These are phyloP conservation scores for Rhizopogon rudus DNA, from an alignment of 768 basidiomycete species.

Conservation along the genomic window DNA sequence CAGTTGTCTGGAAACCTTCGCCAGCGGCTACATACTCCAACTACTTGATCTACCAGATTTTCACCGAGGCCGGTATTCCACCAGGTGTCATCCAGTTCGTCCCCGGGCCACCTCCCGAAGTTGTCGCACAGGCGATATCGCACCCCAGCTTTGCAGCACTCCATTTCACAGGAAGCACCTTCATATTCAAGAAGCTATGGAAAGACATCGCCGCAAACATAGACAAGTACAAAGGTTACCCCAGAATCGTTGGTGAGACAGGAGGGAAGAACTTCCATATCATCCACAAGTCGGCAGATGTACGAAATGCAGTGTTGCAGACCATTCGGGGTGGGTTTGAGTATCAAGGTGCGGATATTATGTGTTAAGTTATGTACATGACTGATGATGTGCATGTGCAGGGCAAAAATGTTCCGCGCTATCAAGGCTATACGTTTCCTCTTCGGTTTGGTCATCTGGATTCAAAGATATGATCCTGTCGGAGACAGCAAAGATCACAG, in stretches of 20 bases:
- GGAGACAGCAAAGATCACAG: slow-evolving; percentile 80
- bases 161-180: slow-evolving; percentile 96
- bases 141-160: slow-evolving; percentile 81
- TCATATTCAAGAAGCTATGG: slow-evolving; percentile 94
- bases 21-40: slow-evolving; percentile 94
- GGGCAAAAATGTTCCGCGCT: slow-evolving; percentile 97
- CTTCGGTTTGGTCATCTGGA: slow-evolving; percentile 76
- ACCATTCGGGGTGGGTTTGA: slow-evolving; percentile 88
- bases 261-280: slow-evolving; percentile 99
- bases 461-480: slow-evolving; percentile 78
- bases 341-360: slow-evolving; percentile 67
- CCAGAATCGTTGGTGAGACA: slow-evolving; percentile 96
- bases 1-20: slow-evolving; percentile 95
- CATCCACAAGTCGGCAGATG: slow-evolving; percentile 81
- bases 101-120: slow-evolving; percentile 80
- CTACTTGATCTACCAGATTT: slow-evolving; percentile 86
- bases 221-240: slow-evolving; percentile 84
- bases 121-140: slow-evolving; percentile 79
- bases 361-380: neutral
- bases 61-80: slow-evolving; percentile 92
- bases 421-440: slow-evolving; percentile 87
- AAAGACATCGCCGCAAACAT: slow-evolving; percentile 89
- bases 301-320: slow-evolving; percentile 88
- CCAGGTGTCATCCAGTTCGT: slow-evolving; percentile 96
- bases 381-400: slow-evolving; percentile 17